Evolutionary conservation across 108 stramenopile genomes (phyloP).

Genomic region (Pseudonitzschia multistriata): DNA sequence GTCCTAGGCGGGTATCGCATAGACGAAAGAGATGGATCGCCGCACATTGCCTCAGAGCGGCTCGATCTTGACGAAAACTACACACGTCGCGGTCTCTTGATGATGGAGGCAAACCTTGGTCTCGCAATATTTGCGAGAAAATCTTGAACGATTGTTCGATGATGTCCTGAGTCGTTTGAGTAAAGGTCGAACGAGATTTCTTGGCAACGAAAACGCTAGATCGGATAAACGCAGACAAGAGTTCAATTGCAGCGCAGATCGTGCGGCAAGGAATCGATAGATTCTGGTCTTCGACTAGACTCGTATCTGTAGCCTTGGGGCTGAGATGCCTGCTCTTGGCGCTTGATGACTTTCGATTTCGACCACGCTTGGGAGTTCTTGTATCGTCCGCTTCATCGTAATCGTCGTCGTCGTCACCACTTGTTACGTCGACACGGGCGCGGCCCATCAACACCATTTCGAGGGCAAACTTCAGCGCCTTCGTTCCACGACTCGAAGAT

Average conservation of each 20-base stretch:
- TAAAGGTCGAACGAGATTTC: conserved; percentile 4
- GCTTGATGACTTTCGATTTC: conserved; percentile 11
- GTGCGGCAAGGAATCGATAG: conserved; percentile 58
- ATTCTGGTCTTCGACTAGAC: conserved; percentile 38
- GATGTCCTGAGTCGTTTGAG: background rate
- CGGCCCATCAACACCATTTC: conserved; percentile 58
- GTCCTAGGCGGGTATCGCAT: conserved; percentile 62
- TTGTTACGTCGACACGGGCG: conserved; percentile 17
- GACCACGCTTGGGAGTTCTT: conserved; percentile 10
- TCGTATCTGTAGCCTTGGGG: background rate
- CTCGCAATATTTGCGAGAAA: conserved; percentile 21
- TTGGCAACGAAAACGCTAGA: conserved; percentile 39
- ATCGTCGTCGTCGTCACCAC: conserved; percentile 34
- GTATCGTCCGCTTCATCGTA: conserved; percentile 34
- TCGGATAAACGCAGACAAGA: conserved; percentile 66
- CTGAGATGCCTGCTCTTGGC: conserved; percentile 12
- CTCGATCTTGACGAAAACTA: conserved; percentile 42
- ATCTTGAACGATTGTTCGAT: conserved; percentile 21
- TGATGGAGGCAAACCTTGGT: conserved; percentile 21
- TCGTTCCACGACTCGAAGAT: conserved; percentile 45
- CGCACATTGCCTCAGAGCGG: conserved; percentile 72
- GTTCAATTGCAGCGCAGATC: conserved; percentile 72
- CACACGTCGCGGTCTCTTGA: conserved; percentile 18
- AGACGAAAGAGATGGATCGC: conserved; percentile 69
- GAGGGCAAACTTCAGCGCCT: conserved; percentile 62